Percentiles rank a stretch among this genome's conserved stretches.
These are phyloP conservation scores for Sporothrix inflata DNA, from an alignment of 2,329 filamentous ascomycete species.

Conservation along the genomic window DNA sequence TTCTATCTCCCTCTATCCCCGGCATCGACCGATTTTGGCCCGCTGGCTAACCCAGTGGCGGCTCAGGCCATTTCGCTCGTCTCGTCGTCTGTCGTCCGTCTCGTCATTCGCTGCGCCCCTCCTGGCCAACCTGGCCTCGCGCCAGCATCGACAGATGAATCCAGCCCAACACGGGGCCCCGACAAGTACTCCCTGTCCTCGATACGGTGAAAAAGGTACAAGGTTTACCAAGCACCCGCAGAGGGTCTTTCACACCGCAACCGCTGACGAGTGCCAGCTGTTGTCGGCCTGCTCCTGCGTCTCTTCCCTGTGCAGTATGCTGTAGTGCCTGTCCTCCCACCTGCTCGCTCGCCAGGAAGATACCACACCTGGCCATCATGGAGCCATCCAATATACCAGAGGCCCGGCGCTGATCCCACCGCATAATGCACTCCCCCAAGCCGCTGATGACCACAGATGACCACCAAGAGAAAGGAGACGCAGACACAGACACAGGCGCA, in stretches of 20 bases:
- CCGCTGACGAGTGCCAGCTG: conserved; percentile 18
- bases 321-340: background rate
- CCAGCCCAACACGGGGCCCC: background rate
- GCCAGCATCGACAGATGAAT: conserved; percentile 29
- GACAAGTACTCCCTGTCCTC: background rate
- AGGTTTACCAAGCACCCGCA: background rate
- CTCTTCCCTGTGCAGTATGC: background rate
- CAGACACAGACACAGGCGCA: background rate
- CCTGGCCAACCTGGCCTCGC: conserved; percentile 19
- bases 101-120: conserved; percentile 26
- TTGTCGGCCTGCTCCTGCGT: conserved; percentile 8
- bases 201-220: background rate
- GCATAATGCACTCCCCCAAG: conserved; percentile 27
- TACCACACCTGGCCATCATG: conserved; percentile 29
- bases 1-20: conserved; percentile 23
- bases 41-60: conserved; percentile 31
- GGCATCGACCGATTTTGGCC: conserved; percentile 41
- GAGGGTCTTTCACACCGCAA: background rate
- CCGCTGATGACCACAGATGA: background rate
- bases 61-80: conserved; percentile 42
- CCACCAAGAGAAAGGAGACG: background rate
- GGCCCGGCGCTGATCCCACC: conserved; percentile 31
- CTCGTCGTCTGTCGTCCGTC: conserved; percentile 35
- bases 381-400: conserved; percentile 33
- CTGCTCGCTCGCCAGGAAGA: background rate